phyloP scores from a whole-genome alignment of 2,329 filamentous ascomycete genomes.

The Paramyrothecium sp. region DNA sequence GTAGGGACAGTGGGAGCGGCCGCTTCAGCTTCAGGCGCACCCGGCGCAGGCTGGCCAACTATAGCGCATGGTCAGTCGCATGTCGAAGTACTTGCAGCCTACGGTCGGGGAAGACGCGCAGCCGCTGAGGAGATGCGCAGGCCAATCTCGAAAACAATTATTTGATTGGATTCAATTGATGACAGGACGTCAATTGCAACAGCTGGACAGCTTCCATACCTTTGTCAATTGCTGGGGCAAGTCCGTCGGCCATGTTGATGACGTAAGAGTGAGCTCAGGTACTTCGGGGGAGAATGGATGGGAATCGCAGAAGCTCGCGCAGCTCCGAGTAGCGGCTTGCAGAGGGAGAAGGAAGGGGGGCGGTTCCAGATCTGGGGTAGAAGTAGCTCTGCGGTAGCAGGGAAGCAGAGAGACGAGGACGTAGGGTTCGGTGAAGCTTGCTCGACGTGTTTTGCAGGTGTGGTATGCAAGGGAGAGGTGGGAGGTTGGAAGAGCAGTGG shows the following conservation, averaged over 20 bases:
- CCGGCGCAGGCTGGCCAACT: conserved; percentile 27
- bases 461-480: not conserved
- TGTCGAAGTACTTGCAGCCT: conserved; percentile 4
- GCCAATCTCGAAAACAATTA: too few relatives aligned
- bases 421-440: not conserved
- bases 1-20: conserved; percentile 23
- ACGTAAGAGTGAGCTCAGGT: conserved; percentile 21
- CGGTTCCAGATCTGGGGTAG: not conserved
- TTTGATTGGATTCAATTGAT: too few relatives aligned
- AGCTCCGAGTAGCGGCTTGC: not conserved
- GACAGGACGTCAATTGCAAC: not conserved
- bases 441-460: not conserved
- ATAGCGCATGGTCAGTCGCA: conserved; percentile 8
- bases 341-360: not conserved
- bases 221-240: conserved; percentile 32
- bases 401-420: not conserved
- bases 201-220: conserved; percentile 19
- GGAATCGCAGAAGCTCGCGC: not conserved
- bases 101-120: conserved; percentile 15
- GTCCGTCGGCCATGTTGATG: conserved; percentile 33
- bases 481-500: not conserved
- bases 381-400: not conserved
- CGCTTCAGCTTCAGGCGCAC: conserved; percentile 23
- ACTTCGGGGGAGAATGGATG: not conserved
- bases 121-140: not conserved